phyloP scores from a whole-genome alignment of 2,329 filamentous ascomycete species.

The Sporothrix pallida region DNA sequence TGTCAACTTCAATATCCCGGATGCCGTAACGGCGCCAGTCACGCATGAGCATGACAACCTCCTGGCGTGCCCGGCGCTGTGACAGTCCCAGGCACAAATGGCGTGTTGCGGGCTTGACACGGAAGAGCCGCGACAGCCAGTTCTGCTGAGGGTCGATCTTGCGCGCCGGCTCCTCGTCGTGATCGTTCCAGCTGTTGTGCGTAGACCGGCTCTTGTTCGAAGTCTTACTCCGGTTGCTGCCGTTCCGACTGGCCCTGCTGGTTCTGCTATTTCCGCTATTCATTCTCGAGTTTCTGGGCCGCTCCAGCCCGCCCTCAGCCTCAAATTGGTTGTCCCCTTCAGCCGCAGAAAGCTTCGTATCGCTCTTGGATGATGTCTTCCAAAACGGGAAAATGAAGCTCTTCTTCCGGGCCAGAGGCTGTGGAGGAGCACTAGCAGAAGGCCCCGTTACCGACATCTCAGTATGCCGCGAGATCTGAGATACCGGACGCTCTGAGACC shows the following conservation, averaged over 20 bases:
- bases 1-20: conserved; percentile 77
- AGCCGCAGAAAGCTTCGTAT: conserved; percentile 53
- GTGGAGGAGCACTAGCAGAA: not conserved
- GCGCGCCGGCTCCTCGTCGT: conserved; percentile 51
- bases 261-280: conserved; percentile 32
- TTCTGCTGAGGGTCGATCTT: conserved; percentile 74
- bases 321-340: conserved; percentile 43
- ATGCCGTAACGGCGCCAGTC: conserved; percentile 87
- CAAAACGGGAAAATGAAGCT: conserved; percentile 62
- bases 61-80: conserved; percentile 75
- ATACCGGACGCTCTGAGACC: not conserved
- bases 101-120: conserved; percentile 80
- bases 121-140: conserved; percentile 88
- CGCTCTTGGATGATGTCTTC: conserved; percentile 53
- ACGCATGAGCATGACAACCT: conserved; percentile 74
- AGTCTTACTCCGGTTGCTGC: conserved; percentile 31
- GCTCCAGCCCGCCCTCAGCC: conserved; percentile 34
- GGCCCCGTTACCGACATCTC: conserved; percentile 16
- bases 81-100: conserved; percentile 77
- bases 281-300: conserved; percentile 37
- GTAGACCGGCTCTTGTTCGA: conserved; percentile 26
- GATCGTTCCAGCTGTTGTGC: conserved; percentile 34
- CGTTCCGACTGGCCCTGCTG: conserved; percentile 27
- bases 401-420: conserved; percentile 51
- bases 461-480: conserved; percentile 23